Conservation (phyloP, 345 rosid genomes). For the Sisymbrium altissimum region DNA sequence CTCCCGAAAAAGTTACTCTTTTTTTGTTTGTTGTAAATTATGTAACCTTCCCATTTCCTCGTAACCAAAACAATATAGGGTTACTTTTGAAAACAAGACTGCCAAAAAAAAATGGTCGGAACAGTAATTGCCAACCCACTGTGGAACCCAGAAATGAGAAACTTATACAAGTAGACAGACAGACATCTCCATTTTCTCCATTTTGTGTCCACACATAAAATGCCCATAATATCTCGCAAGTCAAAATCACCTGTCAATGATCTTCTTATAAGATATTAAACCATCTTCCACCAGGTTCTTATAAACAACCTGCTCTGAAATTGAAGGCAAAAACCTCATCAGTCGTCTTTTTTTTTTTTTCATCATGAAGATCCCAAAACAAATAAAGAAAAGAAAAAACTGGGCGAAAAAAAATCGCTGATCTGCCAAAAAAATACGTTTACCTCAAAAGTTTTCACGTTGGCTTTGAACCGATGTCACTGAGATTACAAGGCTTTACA, state of each 20-base stretch:
- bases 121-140: not conserved
- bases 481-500: slow-evolving; percentile 42
- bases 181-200: slow-evolving; percentile 2
- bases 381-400: not conserved
- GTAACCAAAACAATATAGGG: not conserved
- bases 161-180: not conserved
- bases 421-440: not conserved
- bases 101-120: not conserved
- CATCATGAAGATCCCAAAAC: too few relatives aligned
- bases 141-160: not conserved
- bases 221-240: not conserved
- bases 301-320: not conserved
- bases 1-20: not conserved
- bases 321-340: not conserved
- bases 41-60: not conserved
- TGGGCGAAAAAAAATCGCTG: not conserved
- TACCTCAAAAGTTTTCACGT: slow-evolving; percentile 12
- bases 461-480: not conserved
- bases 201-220: not conserved
- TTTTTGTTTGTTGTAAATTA: not conserved
- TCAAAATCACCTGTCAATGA: not conserved
- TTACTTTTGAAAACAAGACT: not conserved
- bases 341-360: too few relatives aligned
- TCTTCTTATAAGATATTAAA: not conserved
- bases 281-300: slow-evolving; percentile 8